Evolutionary conservation across 805 yeast species (phyloP).

Genomic region (Ogataea pini): DNA sequence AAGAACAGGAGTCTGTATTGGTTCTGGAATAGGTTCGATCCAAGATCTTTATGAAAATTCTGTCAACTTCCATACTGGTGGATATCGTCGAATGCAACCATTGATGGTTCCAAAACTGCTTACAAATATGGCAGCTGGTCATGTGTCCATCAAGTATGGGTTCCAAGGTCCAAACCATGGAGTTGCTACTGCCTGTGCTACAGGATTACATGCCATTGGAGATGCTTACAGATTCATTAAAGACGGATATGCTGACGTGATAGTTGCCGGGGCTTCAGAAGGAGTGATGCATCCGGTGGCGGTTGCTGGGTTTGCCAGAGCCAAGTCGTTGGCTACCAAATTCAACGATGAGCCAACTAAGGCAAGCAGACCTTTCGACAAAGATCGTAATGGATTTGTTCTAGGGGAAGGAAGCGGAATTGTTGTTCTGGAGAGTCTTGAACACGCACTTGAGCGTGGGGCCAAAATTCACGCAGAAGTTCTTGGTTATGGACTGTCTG

Average conservation of each 20-base stretch:
- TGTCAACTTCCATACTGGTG: constrained; percentile 45
- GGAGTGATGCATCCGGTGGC: constrained; percentile 84
- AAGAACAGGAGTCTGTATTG: constrained; percentile 76
- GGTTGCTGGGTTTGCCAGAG: constrained; percentile 87
- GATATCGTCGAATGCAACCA: constrained; percentile 78
- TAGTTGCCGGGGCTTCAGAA: constrained; percentile 95
- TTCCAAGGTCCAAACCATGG: constrained; percentile 85
- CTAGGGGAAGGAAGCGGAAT: constrained; percentile 92
- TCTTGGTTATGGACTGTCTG: constrained; percentile 84
- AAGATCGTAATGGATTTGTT: constrained; percentile 79
- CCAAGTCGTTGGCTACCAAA: constrained; percentile 71
- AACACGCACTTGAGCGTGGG: constrained; percentile 70
- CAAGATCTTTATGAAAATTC: constrained; percentile 70
- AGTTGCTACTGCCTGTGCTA: constrained; percentile 94
- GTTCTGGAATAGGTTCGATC: constrained; percentile 90
- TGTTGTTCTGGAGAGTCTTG: constrained; percentile 70
- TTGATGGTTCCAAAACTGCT: constrained; percentile 80
- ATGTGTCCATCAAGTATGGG: constrained; percentile 76
- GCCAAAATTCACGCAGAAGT: constrained; percentile 77
- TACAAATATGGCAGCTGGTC: constrained; percentile 93
- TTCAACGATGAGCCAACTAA: constrained; percentile 59
- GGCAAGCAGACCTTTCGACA: constrained; percentile 89
- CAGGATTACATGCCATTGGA: constrained; percentile 92
- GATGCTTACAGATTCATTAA: constrained; percentile 84
- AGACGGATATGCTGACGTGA: constrained; percentile 79